These are phyloP conservation scores for Eucalyptus tenuipes DNA, from an alignment of 345 rosid genomes.

Conservation along the genomic window DNA sequence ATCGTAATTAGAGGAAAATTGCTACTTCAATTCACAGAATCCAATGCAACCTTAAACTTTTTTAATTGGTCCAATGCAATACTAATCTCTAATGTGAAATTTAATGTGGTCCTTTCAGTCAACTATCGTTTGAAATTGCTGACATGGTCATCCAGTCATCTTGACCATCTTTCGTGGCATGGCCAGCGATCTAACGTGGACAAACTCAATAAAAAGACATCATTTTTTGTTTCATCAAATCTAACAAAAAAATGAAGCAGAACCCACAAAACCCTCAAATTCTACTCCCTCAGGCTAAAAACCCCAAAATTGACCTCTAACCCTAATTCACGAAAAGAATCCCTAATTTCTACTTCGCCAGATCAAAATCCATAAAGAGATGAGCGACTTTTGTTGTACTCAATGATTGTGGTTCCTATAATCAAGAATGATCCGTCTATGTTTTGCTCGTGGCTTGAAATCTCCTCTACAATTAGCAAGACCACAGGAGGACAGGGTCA, in stretches of 20 bases:
- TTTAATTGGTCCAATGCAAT: no score
- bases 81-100: no score
- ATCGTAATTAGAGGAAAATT: no score
- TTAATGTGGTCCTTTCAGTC: no score
- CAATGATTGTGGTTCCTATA: neutral
- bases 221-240: accelerated
- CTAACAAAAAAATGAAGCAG: accelerated
- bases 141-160: accelerated
- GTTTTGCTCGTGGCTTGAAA: neutral
- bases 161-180: accelerated
- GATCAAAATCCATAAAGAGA: neutral
- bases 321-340: no score
- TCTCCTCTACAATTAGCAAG: neutral
- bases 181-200: accelerated
- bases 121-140: accelerated
- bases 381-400: neutral
- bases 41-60: accelerated
- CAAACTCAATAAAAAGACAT: no score
- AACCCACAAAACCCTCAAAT: no score
- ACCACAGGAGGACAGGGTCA: accelerated
- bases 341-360: no score
- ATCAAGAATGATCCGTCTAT: no score
- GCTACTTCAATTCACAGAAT: accelerated
- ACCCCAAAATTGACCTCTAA: no score
- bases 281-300: no score